Evolutionary conservation across 768 basidiomycete genomes (phyloP), one percentile per base, ranked within the genome.

Genomic region (Asterophora lycoperdoides): DNA sequence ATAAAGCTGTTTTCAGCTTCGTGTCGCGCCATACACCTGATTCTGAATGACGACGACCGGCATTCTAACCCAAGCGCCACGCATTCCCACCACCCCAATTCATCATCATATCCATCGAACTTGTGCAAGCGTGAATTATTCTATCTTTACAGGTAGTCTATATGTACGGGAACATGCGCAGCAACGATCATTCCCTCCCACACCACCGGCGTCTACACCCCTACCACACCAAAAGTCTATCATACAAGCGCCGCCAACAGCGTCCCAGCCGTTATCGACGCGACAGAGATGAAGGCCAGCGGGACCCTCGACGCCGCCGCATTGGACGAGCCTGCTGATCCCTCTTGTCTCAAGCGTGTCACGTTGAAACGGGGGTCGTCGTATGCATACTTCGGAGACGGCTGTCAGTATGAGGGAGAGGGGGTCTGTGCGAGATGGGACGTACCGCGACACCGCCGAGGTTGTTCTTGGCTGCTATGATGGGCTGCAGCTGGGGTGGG

Each of bases 391-490:
- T 47, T 34, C 5, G 42, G 3, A 17, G 28, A 1, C 9, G 51
- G 46, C n/a, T 30, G 18, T 2, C 4, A 30, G 5, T 5, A 8
- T 7, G n/a, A 32, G 9, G 36, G 18, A 33, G 20, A 29, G 18
- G 23, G 11, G 13, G 9, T 4, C 14, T 23, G 6, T 23, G 23
- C 3, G 23, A 23, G 23, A 23, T 23, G 10, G 11, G 5, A 33
- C 38, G 48, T 43, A 57, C 50, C 20, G 42, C 55, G 33, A 17
- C 41, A 11, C 60, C 44, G 1, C 54, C 61, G 5, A 65, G 45
- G 49, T 63, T 61, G 29, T 62, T 58, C 46, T 64, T 65, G 13
- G 46, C 46, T 17, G 63, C 61, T 46, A 65, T 54, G 18, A 60
- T 48, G 29, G 61, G 56, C 17, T 57, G 56, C 23, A 64, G 43